Evolutionary conservation across 129 eudicot species (phyloP).

Genomic region (Centaurea solstitialis): DNA sequence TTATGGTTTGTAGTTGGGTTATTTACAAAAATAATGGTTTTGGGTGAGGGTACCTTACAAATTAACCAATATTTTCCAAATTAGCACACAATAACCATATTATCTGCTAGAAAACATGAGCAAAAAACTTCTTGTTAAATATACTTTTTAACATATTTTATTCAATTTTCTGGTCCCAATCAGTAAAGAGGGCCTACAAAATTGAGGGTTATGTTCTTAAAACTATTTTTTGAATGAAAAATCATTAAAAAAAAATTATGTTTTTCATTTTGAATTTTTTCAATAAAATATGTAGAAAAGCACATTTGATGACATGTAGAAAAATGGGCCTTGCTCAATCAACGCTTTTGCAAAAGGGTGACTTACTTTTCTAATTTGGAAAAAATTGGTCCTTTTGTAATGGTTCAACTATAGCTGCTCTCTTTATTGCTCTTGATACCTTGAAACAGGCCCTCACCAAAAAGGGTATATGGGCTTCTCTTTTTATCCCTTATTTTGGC

Average conservation of each 20-base stretch:
- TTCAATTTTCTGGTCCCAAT: not conserved
- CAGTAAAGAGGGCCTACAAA: not conserved
- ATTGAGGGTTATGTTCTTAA: not conserved
- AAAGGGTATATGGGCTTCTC: not conserved
- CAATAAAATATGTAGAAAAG: not conserved
- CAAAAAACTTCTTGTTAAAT: not conserved
- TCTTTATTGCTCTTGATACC: not conserved
- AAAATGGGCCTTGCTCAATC: too few species aligned
- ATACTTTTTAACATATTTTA: not conserved
- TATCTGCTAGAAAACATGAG: too few species aligned
- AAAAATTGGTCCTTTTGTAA: too few species aligned
- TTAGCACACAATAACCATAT: not conserved
- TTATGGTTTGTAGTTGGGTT: not conserved
- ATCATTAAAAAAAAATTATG: too few species aligned
- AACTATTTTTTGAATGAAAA: too few species aligned
- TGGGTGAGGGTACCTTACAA: not conserved
- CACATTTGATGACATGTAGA: not conserved
- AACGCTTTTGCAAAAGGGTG: too few species aligned
- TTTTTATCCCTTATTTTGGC: not conserved
- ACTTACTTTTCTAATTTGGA: too few species aligned
- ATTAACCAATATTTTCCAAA: too few species aligned
- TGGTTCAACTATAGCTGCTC: not conserved
- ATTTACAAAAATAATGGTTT: not conserved
- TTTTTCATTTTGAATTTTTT: too few species aligned
- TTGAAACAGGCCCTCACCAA: constrained; percentile 1